A percentile compares a stretch with the other conserved stretches of the same genome.
These are phyloP conservation scores for Pseudogymnoascus sp. DNA, from an alignment of 2,329 filamentous ascomycete species.

Conservation along the genomic window DNA sequence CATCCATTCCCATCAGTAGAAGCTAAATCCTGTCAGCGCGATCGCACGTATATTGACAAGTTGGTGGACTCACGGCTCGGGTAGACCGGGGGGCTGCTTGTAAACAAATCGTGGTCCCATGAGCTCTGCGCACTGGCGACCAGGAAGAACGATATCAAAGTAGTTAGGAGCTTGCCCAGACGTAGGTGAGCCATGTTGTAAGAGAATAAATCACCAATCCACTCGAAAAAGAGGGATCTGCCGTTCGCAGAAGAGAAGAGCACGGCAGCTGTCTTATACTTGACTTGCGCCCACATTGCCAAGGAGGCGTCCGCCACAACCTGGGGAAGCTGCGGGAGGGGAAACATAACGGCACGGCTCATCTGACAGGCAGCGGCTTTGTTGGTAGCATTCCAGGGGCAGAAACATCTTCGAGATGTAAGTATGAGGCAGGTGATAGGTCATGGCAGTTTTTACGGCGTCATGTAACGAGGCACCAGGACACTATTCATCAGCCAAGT, in stretches of 20 bases:
- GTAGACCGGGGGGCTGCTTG: neutral
- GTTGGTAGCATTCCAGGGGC: neutral
- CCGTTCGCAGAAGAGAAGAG: neutral
- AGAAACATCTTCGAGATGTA: neutral
- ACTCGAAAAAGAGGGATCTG: neutral
- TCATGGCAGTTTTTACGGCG: neutral
- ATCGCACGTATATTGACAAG: neutral
- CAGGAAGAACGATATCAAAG: neutral
- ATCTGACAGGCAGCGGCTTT: neutral
- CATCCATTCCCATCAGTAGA: conserved; percentile 41
- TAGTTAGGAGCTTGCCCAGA: neutral
- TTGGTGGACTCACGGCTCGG: neutral
- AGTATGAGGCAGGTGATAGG: neutral
- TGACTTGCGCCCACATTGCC: neutral
- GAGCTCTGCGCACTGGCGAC: neutral
- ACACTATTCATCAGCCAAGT: neutral
- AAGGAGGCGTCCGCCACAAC: neutral
- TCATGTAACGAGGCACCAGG: conserved; percentile 3
- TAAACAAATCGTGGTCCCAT: conserved; percentile 1
- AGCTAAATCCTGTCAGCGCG: neutral
- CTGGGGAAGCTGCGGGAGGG: neutral
- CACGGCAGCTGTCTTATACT: conserved; percentile 1
- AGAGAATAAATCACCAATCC: neutral
- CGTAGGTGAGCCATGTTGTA: neutral
- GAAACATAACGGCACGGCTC: conserved; percentile 3